Percentiles rank a stretch among this genome's conserved stretches.
phyloP scores from a whole-genome alignment of 2,329 filamentous ascomycete genomes.

The Aaosphaeria arxii region DNA sequence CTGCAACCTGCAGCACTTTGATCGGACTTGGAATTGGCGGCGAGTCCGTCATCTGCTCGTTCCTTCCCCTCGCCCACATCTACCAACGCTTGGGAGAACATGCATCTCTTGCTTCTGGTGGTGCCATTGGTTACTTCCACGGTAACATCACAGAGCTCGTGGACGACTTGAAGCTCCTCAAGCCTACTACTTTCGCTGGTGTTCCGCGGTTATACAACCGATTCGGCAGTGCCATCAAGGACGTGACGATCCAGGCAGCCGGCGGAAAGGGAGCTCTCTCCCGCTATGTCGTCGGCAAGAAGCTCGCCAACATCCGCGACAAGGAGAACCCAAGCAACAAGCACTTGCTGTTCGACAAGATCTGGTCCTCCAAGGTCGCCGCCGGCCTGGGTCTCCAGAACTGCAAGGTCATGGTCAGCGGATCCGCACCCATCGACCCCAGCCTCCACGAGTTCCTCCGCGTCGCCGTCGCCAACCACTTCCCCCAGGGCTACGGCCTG shows the following conservation, averaged over 20 bases:
- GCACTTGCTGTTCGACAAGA: conserved; percentile 75
- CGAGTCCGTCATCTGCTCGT: conserved; percentile 73
- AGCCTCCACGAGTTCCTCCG: conserved; percentile 85
- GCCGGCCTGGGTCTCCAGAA: conserved; percentile 79
- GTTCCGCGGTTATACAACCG: conserved; percentile 91
- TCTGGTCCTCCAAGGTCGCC: conserved; percentile 87
- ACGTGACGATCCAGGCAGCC: conserved; percentile 72
- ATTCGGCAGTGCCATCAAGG: conserved; percentile 79
- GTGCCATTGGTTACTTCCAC: conserved; percentile 85
- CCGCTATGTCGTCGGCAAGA: conserved; percentile 73
- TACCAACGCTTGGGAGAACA: conserved; percentile 85
- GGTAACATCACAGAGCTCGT: conserved; percentile 83
- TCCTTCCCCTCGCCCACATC: conserved; percentile 92
- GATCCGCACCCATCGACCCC: conserved; percentile 87
- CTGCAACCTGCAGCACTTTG: conserved; percentile 64
- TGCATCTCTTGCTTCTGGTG: conserved; percentile 66
- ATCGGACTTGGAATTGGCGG: conserved; percentile 50
- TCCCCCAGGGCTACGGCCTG: conserved; percentile 87
- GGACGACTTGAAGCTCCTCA: conserved; percentile 85
- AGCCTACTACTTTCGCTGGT: conserved; percentile 79
- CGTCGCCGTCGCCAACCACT: conserved; percentile 73
- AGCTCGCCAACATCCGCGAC: conserved; percentile 74
- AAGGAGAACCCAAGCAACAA: conserved; percentile 72
- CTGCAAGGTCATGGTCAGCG: conserved; percentile 72
- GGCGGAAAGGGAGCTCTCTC: conserved; percentile 81